Conservation (phyloP, 441 rosid genomes). For the Kokia cookei region DNA sequence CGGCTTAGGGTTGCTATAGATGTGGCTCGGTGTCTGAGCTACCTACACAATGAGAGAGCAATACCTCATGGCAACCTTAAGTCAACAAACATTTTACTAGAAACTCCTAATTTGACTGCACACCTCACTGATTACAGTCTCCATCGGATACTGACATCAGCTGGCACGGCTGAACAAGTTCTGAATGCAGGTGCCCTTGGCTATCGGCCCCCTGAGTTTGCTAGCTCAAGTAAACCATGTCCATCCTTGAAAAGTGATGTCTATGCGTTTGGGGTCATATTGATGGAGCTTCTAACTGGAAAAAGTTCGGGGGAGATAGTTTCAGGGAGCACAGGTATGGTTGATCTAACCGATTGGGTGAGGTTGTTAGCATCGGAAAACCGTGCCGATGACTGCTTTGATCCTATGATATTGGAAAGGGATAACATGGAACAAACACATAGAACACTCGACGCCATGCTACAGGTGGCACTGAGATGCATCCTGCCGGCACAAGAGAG, state of each 20-base stretch:
- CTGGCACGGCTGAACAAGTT: slow-evolving; percentile 69
- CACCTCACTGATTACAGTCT: slow-evolving; percentile 61
- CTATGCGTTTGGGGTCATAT: slow-evolving; percentile 57
- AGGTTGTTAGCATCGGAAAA: slow-evolving; percentile 33
- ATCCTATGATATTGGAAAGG: slow-evolving; percentile 28
- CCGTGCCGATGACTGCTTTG: slow-evolving; percentile 48
- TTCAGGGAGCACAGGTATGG: slow-evolving; percentile 43
- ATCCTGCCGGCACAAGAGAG: slow-evolving; percentile 77
- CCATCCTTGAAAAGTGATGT: slow-evolving; percentile 74
- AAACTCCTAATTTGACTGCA: slow-evolving; percentile 36
- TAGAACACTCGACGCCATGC: slow-evolving; percentile 41
- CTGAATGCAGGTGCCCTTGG: slow-evolving; percentile 66
- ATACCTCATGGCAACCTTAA: slow-evolving; percentile 79
- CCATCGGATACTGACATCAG: slow-evolving; percentile 56
- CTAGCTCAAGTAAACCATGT: slow-evolving; percentile 56
- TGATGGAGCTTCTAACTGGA: slow-evolving; percentile 59
- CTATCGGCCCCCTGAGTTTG: slow-evolving; percentile 69
- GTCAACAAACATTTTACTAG: slow-evolving; percentile 55
- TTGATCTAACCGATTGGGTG: slow-evolving; percentile 70
- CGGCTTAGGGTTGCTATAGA: slow-evolving; percentile 48
- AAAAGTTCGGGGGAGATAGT: slow-evolving; percentile 51
- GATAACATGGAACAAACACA: slow-evolving; percentile 18
- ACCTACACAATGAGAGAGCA: slow-evolving; percentile 57
- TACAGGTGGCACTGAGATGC: slow-evolving; percentile 65
- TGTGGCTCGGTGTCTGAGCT: slow-evolving; percentile 55